Evolutionary conservation across 1,139 yeast species (phyloP), one percentile per base, ranked within the genome.

Genomic region (Blastobotrys ciferrii): DNA sequence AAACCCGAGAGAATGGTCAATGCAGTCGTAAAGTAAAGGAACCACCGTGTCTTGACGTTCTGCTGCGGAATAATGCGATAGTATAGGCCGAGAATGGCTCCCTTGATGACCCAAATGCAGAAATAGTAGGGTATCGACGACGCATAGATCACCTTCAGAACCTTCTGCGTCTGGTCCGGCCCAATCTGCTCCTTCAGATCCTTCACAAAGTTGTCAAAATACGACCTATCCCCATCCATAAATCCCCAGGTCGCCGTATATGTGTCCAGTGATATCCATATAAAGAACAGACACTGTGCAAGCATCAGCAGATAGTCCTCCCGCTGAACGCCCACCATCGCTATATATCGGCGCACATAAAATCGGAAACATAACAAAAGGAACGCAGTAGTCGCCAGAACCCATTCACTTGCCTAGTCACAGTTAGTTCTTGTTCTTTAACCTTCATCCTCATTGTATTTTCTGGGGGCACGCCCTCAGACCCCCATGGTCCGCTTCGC

Each of bases 111-210:
- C 67, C 67, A 63, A 30, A 63, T 50, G 31, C 59, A 55, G 33
- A 62, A 37, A 45, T 62, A 63, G 55, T 63, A 63, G 2, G 66
- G 65, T 3, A 55, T 52, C 4, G 66, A 49, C 23, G 66, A 62
- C 13, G 65, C 54, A 42, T 60, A 63, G 28, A 62, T 53, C 12
- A 58, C 55, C 48, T 61, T 63, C 46, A 63, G 56, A 13, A 62
- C 59, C 15, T 23, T 45, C 17, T 54, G 37, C 45, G 53, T 49
- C 32, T 54, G 48, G 2, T 30, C 42, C 19, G 55, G 59, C 17
- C 50, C 48, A 36, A 38, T 20, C 11, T 19, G 32, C 39, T 36
- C 30, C 3, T 45, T 42, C 18, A 60, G 53, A 40, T 53, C 57
- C 18, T 44, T 50, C 4, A 54, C 54, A 13, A 56, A 47, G 28